These are phyloP conservation scores for Thyridium curvatum DNA, from an alignment of 2,329 filamentous ascomycete genomes.

Conservation along the genomic window DNA sequence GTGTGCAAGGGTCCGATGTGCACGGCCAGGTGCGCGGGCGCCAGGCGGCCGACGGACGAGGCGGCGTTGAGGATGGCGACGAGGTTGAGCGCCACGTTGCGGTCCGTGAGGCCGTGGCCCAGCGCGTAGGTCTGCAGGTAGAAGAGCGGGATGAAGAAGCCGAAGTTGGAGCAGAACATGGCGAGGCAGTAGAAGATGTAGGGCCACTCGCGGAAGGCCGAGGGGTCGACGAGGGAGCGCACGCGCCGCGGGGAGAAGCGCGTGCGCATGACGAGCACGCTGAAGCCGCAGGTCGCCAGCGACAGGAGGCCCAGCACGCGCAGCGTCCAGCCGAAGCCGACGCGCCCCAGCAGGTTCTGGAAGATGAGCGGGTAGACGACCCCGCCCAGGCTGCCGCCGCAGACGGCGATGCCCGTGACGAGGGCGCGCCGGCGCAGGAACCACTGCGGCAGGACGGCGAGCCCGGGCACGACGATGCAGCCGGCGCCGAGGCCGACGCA, in stretches of 20 bases:
- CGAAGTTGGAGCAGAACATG: constrained; percentile 4
- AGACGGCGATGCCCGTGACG: constrained; percentile 34
- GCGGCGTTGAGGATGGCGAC: constrained; percentile 25
- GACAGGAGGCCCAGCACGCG: constrained; percentile 11
- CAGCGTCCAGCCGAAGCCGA: constrained; percentile 16
- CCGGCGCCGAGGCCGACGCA: constrained; percentile 35
- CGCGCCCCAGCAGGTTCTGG: constrained; percentile 15
- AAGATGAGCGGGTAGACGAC: constrained; percentile 14
- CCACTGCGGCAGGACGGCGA: constrained; percentile 32
- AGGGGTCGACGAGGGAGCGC: constrained; percentile 8
- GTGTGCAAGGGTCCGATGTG: constrained; percentile 23
- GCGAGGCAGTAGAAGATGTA: constrained; percentile 6
- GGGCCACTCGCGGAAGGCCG: constrained; percentile 5
- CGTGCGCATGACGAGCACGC: constrained; percentile 5
- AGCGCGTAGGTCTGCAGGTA: constrained; percentile 8
- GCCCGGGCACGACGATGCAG: constrained; percentile 27
- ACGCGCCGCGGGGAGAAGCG: constrained; percentile 8
- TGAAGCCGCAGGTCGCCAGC: constrained; percentile 5
- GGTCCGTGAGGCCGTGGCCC: constrained; percentile 3
- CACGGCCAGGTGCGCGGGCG: constrained; percentile 21
- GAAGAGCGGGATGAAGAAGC: constrained; percentile 7
- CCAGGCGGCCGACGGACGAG: constrained; percentile 22
- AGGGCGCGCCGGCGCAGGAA: constrained; percentile 31
- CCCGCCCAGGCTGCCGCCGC: constrained; percentile 32
- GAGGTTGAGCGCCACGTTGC: constrained; percentile 11